A percentile compares a stretch with the other conserved stretches of the same genome.
phyloP scores from a whole-genome alignment of 371 early-diverging fungal genomes.

The Mucor ambiguus region DNA sequence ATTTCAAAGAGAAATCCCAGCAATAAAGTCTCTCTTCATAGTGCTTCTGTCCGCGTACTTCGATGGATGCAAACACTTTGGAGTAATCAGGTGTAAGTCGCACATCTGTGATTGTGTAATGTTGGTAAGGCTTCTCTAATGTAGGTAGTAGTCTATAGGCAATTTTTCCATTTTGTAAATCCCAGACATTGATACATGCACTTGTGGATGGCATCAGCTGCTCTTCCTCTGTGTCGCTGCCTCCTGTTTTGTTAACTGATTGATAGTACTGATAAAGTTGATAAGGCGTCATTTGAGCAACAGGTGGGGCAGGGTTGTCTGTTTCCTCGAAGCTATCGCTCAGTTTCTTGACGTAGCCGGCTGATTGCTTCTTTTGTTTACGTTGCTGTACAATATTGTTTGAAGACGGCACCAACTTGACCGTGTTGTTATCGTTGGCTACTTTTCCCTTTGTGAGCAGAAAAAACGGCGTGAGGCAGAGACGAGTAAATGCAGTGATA shows the following conservation, averaged over 20 bases:
- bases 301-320: neutral
- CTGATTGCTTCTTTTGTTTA: neutral
- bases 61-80: slow-evolving; percentile 39
- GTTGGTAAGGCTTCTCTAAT: slow-evolving; percentile 17
- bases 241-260: slow-evolving; percentile 7
- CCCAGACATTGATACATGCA: slow-evolving; percentile 62
- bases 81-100: slow-evolving; percentile 31
- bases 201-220: slow-evolving; percentile 23
- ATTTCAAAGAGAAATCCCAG: slow-evolving; percentile 36
- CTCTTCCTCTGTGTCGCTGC: slow-evolving; percentile 1
- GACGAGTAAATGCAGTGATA: slow-evolving; percentile 39
- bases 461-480: slow-evolving; percentile 60
- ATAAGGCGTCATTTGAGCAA: slow-evolving; percentile 37
- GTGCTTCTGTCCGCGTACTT: slow-evolving; percentile 22
- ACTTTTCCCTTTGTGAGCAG: slow-evolving; percentile 51
- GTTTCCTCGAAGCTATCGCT: slow-evolving; percentile 9
- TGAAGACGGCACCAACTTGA: slow-evolving; percentile 10
- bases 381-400: slow-evolving; percentile 20
- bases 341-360: slow-evolving; percentile 20
- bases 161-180: slow-evolving; percentile 52
- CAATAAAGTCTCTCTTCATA: slow-evolving; percentile 38
- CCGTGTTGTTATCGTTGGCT: neutral
- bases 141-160: slow-evolving; percentile 48
- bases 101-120: slow-evolving; percentile 45
- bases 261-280: slow-evolving; percentile 42